A percentile compares a stretch with the other conserved stretches of the same genome.
Conservation (phyloP, 2,329 filamentous ascomycete species). For the Phyllosticta citribraziliensis region DNA sequence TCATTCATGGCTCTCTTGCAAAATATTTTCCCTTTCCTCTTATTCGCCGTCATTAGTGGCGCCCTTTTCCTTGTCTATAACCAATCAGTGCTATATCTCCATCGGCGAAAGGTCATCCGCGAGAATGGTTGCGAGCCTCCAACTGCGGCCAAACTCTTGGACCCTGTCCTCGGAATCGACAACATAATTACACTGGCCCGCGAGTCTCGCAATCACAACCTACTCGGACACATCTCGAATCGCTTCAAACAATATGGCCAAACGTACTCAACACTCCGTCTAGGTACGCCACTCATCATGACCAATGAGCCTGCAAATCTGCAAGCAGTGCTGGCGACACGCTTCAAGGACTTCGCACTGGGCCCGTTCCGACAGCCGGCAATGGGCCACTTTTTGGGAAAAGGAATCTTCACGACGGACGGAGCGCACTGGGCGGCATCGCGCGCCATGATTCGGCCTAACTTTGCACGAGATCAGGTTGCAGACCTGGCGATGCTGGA, state of each 20-base stretch:
- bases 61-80: slow-evolving; percentile 26
- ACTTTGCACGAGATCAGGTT: slow-evolving; percentile 19
- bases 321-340: slow-evolving; percentile 36
- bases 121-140: slow-evolving; percentile 40
- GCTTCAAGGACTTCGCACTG: slow-evolving; percentile 39
- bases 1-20: background rate
- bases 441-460: slow-evolving; percentile 20
- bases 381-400: slow-evolving; percentile 33
- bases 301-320: slow-evolving; percentile 41
- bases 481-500: slow-evolving; percentile 18
- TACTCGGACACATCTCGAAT: slow-evolving; percentile 19
- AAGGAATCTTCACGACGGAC: slow-evolving; percentile 39
- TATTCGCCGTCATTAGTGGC: slow-evolving; percentile 20
- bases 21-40: background rate
- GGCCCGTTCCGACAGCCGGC: slow-evolving; percentile 23
- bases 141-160: slow-evolving; percentile 31
- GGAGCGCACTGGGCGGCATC: slow-evolving; percentile 27
- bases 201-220: slow-evolving; percentile 22
- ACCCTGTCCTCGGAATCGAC: slow-evolving; percentile 43
- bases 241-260: background rate
- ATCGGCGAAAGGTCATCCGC: slow-evolving; percentile 28
- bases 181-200: slow-evolving; percentile 32
- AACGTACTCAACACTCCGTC: slow-evolving; percentile 29
- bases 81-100: slow-evolving; percentile 24
- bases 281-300: slow-evolving; percentile 50